phyloP scores from a whole-genome alignment of 2,329 filamentous ascomycete species.

The Alternaria hordeiaustralica region DNA sequence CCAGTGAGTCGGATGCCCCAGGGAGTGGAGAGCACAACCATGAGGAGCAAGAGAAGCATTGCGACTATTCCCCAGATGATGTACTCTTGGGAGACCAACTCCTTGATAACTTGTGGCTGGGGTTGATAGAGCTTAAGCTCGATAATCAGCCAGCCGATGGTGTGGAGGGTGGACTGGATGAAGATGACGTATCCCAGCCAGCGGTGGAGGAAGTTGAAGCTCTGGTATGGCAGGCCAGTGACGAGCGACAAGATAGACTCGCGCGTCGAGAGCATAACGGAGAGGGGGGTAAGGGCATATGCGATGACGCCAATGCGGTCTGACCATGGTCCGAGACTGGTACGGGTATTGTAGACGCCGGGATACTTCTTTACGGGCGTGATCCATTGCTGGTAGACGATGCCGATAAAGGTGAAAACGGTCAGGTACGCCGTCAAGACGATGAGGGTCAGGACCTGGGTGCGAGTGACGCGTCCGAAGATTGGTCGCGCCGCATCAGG shows the following conservation, averaged over 20 bases:
- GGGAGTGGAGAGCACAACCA: slow-evolving; percentile 66
- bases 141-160: slow-evolving; percentile 64
- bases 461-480: slow-evolving; percentile 71
- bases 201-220: slow-evolving; percentile 68
- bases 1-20: slow-evolving; percentile 70
- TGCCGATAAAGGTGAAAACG: slow-evolving; percentile 70
- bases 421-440: slow-evolving; percentile 67
- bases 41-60: slow-evolving; percentile 57
- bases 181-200: slow-evolving; percentile 79
- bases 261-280: slow-evolving; percentile 69
- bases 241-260: slow-evolving; percentile 73
- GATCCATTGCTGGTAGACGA: slow-evolving; percentile 71
- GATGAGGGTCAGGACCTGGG: slow-evolving; percentile 69
- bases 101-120: slow-evolving; percentile 65
- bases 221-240: slow-evolving; percentile 77
- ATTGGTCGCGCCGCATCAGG: slow-evolving; percentile 63
- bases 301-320: slow-evolving; percentile 74
- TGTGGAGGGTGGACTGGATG: slow-evolving; percentile 71
- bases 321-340: slow-evolving; percentile 69
- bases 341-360: slow-evolving; percentile 67
- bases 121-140: slow-evolving; percentile 68
- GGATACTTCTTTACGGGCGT: slow-evolving; percentile 67
- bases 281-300: slow-evolving; percentile 75
- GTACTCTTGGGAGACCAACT: slow-evolving; percentile 69
- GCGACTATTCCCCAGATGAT: slow-evolving; percentile 77